Base-by-base conservation (phyloP, 768 basidiomycete genomes). In the Fistulinella prunicolor region DNA sequence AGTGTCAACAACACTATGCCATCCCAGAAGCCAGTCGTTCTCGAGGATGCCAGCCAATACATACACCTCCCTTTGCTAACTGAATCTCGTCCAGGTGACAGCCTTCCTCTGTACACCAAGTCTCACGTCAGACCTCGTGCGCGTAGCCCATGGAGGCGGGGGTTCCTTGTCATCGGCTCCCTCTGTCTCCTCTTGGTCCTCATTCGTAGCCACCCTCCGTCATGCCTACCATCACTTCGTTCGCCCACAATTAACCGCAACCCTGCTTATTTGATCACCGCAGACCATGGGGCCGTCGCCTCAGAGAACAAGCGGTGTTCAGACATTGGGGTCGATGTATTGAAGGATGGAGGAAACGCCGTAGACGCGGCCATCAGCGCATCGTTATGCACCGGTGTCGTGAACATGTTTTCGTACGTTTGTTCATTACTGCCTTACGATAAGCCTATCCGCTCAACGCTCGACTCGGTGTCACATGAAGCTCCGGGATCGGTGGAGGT, bases 351-450 rank as follows among this genome's bases (percentile, higher is more conserved):
- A 22, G 95, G 95, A 16, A 94, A 89, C 59, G 94, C 94, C 0
- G 81, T 95, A 14, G 95, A 98, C 55, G 85, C 95, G 0, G 86
- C 83, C 0, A 82, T 97, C 45, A 80, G 83, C 19, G 77, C 88
- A 0, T 81, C 85, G 0, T 72, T 97, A 21, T 97, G 95, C 62
- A 71, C 72, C 28, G 87, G 89, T 6, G 85, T 89, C 3, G 81
- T 92, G 42, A 94, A 93, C 65, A 91, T 91, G 83, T 96, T 94
- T 64, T 90, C 89, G 77, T 93, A 60, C 62, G 82, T 76, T 13
- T 4, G 14, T 13, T 10, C 24, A 17, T n/a, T n/a, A n/a, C n/a
- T n/a, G n/a, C n/a, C n/a, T n/a, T n/a, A 28, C 17, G 9, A 37
- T 32, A 51, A 16, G 29, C 19, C 19, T 21, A 26, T n/a, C 49